Conservation (phyloP, 306 rosid species). For the Urtica urens region DNA sequence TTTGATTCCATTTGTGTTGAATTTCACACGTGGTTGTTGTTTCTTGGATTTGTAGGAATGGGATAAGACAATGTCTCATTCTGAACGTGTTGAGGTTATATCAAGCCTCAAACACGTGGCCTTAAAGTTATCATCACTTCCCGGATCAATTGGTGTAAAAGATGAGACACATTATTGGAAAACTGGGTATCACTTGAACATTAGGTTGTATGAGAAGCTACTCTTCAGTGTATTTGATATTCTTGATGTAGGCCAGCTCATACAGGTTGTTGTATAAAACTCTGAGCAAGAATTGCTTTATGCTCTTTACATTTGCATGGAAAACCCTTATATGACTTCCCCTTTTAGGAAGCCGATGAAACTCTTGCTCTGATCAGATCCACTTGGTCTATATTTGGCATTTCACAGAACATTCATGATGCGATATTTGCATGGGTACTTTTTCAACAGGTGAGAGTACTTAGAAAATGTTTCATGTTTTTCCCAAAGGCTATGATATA, state of each 20-base stretch:
- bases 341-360: conserved; percentile 37
- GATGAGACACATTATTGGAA: conserved; percentile 37
- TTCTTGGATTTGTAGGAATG: conserved; percentile 31
- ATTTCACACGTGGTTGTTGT: conserved; percentile 6
- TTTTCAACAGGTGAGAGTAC: conserved; percentile 39
- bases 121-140: conserved; percentile 30
- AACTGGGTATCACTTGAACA: conserved; percentile 37
- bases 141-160: conserved; percentile 23
- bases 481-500: background rate
- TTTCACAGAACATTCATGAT: conserved; percentile 38
- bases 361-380: conserved; percentile 25
- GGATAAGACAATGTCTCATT: conserved; percentile 29
- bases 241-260: conserved; percentile 40
- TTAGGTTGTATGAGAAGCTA: conserved; percentile 40
- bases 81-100: conserved; percentile 32
- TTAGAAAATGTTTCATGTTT: background rate
- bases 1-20: background rate
- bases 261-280: conserved; percentile 12
- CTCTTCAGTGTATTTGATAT: conserved; percentile 35
- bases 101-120: conserved; percentile 26
- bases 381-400: conserved; percentile 43
- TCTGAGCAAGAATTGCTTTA: background rate
- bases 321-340: conserved; percentile 3
- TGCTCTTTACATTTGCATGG: conserved; percentile 5
- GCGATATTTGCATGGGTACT: conserved; percentile 41